Conservation (phyloP, 345 rosid species). For the Melastoma malabathricum region DNA sequence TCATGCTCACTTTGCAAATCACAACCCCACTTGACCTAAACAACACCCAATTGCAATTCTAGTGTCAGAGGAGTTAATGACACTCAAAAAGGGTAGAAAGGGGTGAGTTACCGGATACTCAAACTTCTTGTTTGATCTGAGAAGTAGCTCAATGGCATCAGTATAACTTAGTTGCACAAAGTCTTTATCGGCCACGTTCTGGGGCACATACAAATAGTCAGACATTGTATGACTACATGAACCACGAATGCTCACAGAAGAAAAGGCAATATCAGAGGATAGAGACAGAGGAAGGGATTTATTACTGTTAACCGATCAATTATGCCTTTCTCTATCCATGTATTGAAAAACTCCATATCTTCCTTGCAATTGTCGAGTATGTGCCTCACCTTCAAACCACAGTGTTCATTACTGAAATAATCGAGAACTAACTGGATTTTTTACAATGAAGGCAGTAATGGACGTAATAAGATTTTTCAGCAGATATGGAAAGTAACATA, state of each 20-base stretch:
- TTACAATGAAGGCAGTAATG: conserved; percentile 4
- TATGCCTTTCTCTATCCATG: conserved; percentile 97
- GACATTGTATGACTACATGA: conserved; percentile 1
- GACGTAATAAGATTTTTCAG: too few relatives aligned
- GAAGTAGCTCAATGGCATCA: conserved; percentile 81
- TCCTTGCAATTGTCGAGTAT: conserved; percentile 86
- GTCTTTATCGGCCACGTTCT: conserved; percentile 84
- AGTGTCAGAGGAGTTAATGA: neutral
- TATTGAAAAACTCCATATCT: conserved; percentile 97
- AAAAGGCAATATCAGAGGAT: neutral
- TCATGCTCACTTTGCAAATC: conserved; percentile 99
- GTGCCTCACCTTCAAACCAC: conserved; percentile 56
- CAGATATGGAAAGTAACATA: conserved; percentile 66
- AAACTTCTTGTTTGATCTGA: conserved; percentile 64
- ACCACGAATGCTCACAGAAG: too few relatives aligned
- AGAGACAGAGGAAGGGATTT: conserved; percentile 9
- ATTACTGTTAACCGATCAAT: conserved; percentile 73
- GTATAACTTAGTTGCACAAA: conserved; percentile 81
- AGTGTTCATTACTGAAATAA: neutral
- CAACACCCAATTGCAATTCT: conserved; percentile 1
- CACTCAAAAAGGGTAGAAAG: neutral
- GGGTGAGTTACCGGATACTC: conserved; percentile 62
- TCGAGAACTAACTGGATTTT: neutral
- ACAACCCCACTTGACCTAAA: conserved; percentile 90
- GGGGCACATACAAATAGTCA: conserved; percentile 12